A percentile compares a stretch with the other conserved stretches of the same genome.
phyloP scores from a whole-genome alignment of 352 stramenopile genomes.

The Pythium graminicola region DNA sequence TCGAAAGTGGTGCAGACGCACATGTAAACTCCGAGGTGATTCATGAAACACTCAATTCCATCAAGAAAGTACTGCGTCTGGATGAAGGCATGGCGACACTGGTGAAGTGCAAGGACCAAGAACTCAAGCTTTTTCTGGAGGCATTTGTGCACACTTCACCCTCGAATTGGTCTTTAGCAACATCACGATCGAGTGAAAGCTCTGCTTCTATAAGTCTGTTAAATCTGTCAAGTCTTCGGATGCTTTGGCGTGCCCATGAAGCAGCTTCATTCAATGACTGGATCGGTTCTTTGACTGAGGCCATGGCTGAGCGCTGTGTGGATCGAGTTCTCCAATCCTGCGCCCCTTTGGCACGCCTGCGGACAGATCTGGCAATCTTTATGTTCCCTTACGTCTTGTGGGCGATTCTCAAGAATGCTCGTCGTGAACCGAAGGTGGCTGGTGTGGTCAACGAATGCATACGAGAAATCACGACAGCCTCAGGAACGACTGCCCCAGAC shows the following conservation, averaged over 20 bases:
- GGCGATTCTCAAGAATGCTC: constrained; percentile 20
- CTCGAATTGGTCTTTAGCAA: constrained; percentile 50
- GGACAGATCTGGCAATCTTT: constrained; percentile 61
- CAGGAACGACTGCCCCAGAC: not conserved
- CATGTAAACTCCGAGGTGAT: constrained; percentile 27
- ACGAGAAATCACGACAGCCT: constrained; percentile 25
- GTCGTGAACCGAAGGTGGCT: constrained; percentile 11
- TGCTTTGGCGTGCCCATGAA: constrained; percentile 33
- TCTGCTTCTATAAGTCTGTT: not conserved
- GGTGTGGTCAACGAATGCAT: constrained; percentile 40
- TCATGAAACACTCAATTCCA: constrained; percentile 33
- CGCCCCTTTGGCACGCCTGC: constrained; percentile 29
- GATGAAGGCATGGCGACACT: constrained; percentile 33
- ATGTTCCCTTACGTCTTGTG: constrained; percentile 68
- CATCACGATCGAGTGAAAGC: not conserved
- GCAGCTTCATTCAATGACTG: constrained; percentile 44
- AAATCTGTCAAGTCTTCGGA: constrained; percentile 6
- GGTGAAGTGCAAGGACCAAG: constrained; percentile 42
- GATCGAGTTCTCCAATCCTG: constrained; percentile 55
- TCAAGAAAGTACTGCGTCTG: constrained; percentile 44
- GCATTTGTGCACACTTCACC: constrained; percentile 40
- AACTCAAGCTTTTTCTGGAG: constrained; percentile 58
- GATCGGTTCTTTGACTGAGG: constrained; percentile 46
- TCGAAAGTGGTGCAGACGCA: constrained; percentile 29
- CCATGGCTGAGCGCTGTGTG: constrained; percentile 28